Evolutionary conservation across 202 grass and related monocot genomes (phyloP).

Genomic region (Carex sylvatica): DNA sequence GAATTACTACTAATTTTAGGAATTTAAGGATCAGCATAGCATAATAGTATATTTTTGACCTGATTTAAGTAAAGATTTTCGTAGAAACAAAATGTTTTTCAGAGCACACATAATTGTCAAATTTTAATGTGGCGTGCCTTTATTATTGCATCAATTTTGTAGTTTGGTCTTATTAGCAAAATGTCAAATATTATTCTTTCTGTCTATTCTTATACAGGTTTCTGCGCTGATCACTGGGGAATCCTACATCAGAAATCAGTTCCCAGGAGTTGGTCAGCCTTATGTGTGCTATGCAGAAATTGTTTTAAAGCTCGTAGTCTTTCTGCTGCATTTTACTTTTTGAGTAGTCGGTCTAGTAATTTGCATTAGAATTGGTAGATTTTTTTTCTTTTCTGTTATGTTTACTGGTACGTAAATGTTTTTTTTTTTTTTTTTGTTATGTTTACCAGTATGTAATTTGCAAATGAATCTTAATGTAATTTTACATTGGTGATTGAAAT

Average conservation of each 20-base stretch:
- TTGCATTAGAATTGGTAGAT: too few species aligned
- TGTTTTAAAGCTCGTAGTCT: constrained; percentile 57
- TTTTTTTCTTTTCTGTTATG: too few species aligned
- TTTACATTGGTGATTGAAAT: too few species aligned
- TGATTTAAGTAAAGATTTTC: too few species aligned
- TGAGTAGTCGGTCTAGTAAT: neutral
- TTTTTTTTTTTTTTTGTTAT: too few species aligned
- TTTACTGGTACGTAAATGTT: too few species aligned
- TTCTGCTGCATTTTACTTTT: constrained; percentile 17
- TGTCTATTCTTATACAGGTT: constrained; percentile 40
- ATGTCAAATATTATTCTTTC: constrained; percentile 2
- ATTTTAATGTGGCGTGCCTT: neutral
- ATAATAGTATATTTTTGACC: too few species aligned
- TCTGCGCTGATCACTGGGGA: constrained; percentile 88
- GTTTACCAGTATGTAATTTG: too few species aligned
- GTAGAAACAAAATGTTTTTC: neutral
- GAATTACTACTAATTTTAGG: too few species aligned
- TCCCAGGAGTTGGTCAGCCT: constrained; percentile 90
- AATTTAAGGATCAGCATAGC: too few species aligned
- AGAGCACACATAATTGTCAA: neutral
- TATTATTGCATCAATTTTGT: neutral
- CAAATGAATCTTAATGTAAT: too few species aligned
- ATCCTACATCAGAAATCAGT: constrained; percentile 91
- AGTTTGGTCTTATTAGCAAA: neutral
- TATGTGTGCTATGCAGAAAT: constrained; percentile 77